These are phyloP conservation scores for Sordariomycetes sp. DNA, from an alignment of 2,329 filamentous ascomycete species.

Conservation along the genomic window DNA sequence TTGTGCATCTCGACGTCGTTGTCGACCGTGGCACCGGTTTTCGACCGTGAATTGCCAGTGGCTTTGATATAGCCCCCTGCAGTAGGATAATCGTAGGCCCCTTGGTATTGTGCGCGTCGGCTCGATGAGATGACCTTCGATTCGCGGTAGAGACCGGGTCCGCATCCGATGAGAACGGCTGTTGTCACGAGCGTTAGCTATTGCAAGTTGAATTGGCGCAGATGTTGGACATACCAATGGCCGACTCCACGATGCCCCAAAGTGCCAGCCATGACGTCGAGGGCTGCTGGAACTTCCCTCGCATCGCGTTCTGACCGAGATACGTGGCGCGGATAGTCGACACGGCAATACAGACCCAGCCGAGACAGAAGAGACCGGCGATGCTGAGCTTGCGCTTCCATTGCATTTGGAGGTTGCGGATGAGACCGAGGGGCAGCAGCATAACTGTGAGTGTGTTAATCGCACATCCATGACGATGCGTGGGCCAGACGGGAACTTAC, in stretches of 20 bases:
- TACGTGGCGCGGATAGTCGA: slow-evolving; percentile 8
- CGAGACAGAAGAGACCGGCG: slow-evolving; percentile 8
- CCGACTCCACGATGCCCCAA: slow-evolving; percentile 7
- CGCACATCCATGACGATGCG: too few relatives aligned
- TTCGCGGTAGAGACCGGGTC: slow-evolving; percentile 6
- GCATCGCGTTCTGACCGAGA: slow-evolving; percentile 3
- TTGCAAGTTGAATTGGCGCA: too few relatives aligned
- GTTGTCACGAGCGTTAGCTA: too few relatives aligned
- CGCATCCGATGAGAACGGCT: slow-evolving; percentile 8
- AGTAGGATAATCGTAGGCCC: slow-evolving; percentile 1
- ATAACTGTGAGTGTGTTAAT: slow-evolving; percentile 5
- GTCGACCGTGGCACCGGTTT: neutral
- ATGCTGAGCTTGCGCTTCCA: slow-evolving; percentile 8
- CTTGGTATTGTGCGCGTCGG: slow-evolving; percentile 3
- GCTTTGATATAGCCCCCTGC: neutral
- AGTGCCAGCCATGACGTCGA: slow-evolving; percentile 7
- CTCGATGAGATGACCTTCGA: slow-evolving; percentile 3
- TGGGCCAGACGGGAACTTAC: too few relatives aligned
- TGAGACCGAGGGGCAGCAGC: slow-evolving; percentile 6
- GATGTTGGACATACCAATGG: slow-evolving; percentile 5
- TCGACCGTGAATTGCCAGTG: neutral
- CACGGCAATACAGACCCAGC: slow-evolving; percentile 8
- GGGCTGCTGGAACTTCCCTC: slow-evolving; percentile 4
- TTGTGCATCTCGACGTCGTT: slow-evolving; percentile 2
- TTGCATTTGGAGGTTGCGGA: slow-evolving; percentile 7